phyloP scores from a whole-genome alignment of 1,284 basidiomycete species.

The Microbotryum lychnidis-dioicae region DNA sequence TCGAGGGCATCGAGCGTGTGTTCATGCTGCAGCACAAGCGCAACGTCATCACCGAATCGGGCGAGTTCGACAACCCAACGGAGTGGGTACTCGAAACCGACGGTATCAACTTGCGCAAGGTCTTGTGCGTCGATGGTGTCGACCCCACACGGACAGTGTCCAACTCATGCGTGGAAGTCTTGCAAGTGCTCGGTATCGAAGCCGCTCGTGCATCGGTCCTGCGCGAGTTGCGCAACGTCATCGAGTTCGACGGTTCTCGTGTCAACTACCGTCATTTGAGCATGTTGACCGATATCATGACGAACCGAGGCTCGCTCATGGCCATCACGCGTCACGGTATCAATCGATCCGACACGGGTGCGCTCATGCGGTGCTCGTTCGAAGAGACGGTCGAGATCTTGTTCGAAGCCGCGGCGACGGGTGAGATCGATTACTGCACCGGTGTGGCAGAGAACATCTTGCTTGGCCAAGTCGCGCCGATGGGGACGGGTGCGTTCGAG shows the following conservation, averaged over 20 bases:
- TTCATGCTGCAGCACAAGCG: conserved; percentile 88
- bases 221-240: conserved; percentile 84
- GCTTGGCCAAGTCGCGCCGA: conserved; percentile 94
- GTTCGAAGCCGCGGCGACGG: conserved; percentile 96
- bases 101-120: conserved; percentile 86
- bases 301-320: conserved; percentile 90
- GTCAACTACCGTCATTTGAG: conserved; percentile 98
- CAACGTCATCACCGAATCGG: conserved; percentile 51
- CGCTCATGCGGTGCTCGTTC: conserved; percentile 96
- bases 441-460: conserved; percentile 98
- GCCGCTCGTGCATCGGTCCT: conserved; percentile 89
- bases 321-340: conserved; percentile 99
- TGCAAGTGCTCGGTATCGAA: conserved; percentile 96
- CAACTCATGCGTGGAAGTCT: conserved; percentile 94
- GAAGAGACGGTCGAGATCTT: conserved; percentile 99
- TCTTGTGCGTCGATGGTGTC: conserved; percentile 91
- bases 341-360: conserved; percentile 93
- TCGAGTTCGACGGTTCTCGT: conserved; percentile 98
- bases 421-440: conserved; percentile 95
- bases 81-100: conserved; percentile 99
- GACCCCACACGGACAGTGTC: conserved; percentile 88
- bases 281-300: conserved; percentile 96
- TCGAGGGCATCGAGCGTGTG: conserved; percentile 81
- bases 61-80: conserved; percentile 46
- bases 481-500: conserved; percentile 50